Percentiles rank a stretch among this genome's conserved stretches.
Conservation (phyloP, 768 basidiomycete genomes). For the Lentinula boryana region DNA sequence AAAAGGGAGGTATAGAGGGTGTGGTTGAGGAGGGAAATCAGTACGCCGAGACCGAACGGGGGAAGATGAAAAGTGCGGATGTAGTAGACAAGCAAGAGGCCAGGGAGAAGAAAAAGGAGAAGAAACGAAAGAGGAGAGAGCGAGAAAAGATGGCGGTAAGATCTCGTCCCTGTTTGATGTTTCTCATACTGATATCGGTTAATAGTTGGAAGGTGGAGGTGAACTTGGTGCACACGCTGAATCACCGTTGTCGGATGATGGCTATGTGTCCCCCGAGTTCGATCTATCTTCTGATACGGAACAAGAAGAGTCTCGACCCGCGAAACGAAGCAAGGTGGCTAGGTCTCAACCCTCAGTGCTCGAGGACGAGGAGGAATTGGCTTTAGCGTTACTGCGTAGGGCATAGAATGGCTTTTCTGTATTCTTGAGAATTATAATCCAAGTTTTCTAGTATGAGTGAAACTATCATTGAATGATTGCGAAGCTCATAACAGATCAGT, state of each 20-base stretch:
- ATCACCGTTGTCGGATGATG: slow-evolving; percentile 44
- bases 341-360: slow-evolving; percentile 19
- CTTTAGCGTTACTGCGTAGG: slow-evolving; percentile 48
- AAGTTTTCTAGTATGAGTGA: too few relatives aligned
- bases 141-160: slow-evolving; percentile 41
- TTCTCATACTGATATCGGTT: slow-evolving; percentile 5
- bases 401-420: too few relatives aligned
- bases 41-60: slow-evolving; percentile 72
- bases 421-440: too few relatives aligned
- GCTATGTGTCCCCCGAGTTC: slow-evolving; percentile 70
- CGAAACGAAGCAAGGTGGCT: slow-evolving; percentile 21
- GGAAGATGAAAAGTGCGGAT: slow-evolving; percentile 66
- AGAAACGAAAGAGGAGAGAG: slow-evolving; percentile 89
- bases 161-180: slow-evolving; percentile 4
- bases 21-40: slow-evolving; percentile 58
- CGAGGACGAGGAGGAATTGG: slow-evolving; percentile 59
- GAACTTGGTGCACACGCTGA: slow-evolving; percentile 29
- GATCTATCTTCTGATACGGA: slow-evolving; percentile 40
- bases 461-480: too few relatives aligned
- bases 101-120: slow-evolving; percentile 83
- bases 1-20: slow-evolving; percentile 56
- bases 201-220: slow-evolving; percentile 19
- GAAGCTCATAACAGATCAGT: neutral
- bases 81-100: slow-evolving; percentile 76
- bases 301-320: slow-evolving; percentile 24